A percentile compares a stretch with the other conserved stretches of the same genome.
Conservation (phyloP, 345 rosid species). For the Lagerstroemia speciosa region DNA sequence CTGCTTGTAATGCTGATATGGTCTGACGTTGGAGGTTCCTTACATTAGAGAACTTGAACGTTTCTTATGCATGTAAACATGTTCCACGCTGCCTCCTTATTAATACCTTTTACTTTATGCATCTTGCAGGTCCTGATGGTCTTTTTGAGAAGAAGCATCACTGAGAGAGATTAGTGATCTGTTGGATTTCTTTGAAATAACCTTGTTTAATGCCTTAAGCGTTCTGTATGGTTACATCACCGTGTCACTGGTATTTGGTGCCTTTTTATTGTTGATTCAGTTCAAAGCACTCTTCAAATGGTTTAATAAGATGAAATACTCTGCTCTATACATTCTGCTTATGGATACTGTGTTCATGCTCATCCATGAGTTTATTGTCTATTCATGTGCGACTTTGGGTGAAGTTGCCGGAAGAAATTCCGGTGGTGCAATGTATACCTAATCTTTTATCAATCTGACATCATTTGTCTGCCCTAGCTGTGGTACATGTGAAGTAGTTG, state of each 20-base stretch:
- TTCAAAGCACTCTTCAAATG: not conserved
- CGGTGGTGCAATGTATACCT: too few relatives aligned
- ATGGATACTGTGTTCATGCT: not conserved
- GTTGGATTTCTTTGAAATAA: not conserved
- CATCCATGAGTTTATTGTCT: not conserved
- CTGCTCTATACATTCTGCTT: not conserved
- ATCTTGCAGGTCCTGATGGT: slow-evolving; percentile 8
- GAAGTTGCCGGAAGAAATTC: not conserved
- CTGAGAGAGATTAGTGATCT: not conserved
- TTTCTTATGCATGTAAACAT: not conserved
- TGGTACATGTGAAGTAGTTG: too few relatives aligned
- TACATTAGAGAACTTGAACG: not conserved
- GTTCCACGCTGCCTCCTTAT: not conserved
- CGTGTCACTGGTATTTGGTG: not conserved
- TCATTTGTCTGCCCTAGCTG: not conserved
- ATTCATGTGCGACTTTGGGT: not conserved
- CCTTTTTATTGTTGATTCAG: not conserved
- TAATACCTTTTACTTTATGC: not conserved
- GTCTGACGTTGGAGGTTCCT: not conserved
- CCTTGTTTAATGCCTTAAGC: not conserved
- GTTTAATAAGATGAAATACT: not conserved
- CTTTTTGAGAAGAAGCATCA: slow-evolving; percentile 3
- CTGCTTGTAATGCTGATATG: not conserved
- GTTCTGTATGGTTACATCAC: not conserved
- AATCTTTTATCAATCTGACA: too few relatives aligned